phyloP scores from a whole-genome alignment of 2,329 filamentous ascomycete genomes.

The Ophiostoma triangulosporum region DNA sequence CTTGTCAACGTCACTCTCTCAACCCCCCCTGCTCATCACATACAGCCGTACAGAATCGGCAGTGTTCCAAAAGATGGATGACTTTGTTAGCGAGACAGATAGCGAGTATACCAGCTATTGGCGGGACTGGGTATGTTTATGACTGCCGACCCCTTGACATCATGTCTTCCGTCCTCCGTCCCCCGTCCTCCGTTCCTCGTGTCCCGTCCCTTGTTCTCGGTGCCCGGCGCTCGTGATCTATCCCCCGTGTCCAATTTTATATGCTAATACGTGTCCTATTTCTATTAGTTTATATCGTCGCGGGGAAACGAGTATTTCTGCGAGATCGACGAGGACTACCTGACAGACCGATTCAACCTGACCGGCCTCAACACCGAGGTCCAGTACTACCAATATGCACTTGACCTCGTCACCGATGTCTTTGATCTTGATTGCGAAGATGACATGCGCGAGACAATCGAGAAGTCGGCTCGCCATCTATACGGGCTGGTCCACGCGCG shows the following conservation, averaged over 20 bases:
- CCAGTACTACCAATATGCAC: constrained; percentile 96
- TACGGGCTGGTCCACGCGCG: constrained; percentile 93
- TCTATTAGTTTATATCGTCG: constrained; percentile 78
- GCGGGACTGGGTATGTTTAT: constrained; percentile 83
- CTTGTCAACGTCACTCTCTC: neutral
- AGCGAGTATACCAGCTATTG: constrained; percentile 99
- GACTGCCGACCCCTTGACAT: neutral
- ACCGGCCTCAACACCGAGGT: constrained; percentile 96
- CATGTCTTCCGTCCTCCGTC: neutral
- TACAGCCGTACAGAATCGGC: neutral
- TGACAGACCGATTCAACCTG: constrained; percentile 95
- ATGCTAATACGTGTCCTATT: neutral
- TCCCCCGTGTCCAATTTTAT: too few relatives aligned
- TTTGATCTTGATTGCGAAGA: constrained; percentile 98
- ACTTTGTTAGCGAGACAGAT: constrained; percentile 94
- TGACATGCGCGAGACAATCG: constrained; percentile 94
- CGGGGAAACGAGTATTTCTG: constrained; percentile 98
- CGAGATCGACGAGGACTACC: constrained; percentile 97
- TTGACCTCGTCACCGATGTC: constrained; percentile 93
- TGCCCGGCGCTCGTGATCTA: neutral
- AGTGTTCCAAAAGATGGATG: constrained; percentile 53
- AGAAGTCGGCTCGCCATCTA: constrained; percentile 89
- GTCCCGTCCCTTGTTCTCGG: neutral
- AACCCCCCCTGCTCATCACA: neutral
- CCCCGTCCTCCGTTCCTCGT: neutral